Percentiles rank a stretch among this genome's conserved stretches.
These are phyloP conservation scores for Oryza glaberrima DNA, from an alignment of 176 grass and related monocot species.

Conservation along the genomic window DNA sequence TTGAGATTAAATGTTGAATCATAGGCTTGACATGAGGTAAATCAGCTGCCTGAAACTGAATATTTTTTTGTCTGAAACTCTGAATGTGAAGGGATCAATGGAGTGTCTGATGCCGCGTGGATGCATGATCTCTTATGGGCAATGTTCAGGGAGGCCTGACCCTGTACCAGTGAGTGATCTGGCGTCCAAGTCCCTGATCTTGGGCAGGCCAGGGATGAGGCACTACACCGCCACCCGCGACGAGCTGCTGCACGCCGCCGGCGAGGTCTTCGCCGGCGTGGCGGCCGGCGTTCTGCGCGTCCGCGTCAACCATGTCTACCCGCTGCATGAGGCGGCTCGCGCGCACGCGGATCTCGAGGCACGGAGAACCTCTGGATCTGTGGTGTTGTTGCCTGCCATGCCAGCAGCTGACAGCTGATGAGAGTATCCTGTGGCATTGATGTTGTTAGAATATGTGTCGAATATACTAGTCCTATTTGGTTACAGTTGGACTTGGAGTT, in stretches of 20 bases:
- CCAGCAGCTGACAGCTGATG: background rate
- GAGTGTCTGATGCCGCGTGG: constrained; percentile 48
- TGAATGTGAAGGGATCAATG: constrained; percentile 51
- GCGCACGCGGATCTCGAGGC: constrained; percentile 59
- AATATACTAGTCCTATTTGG: no score
- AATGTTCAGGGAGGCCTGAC: constrained; percentile 60
- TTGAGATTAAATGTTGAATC: background rate
- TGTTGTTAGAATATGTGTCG: no score
- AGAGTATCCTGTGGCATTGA: background rate
- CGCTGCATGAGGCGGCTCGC: constrained; percentile 53
- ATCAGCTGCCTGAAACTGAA: background rate
- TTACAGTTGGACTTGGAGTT: no score
- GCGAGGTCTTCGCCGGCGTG: constrained; percentile 50
- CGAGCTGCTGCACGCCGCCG: constrained; percentile 52
- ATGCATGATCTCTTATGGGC: constrained; percentile 67
- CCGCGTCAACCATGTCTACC: constrained; percentile 57
- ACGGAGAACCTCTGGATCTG: constrained; percentile 60
- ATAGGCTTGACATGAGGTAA: background rate
- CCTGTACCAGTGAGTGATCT: constrained; percentile 54
- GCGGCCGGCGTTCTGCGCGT: constrained; percentile 31
- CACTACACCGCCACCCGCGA: constrained; percentile 54
- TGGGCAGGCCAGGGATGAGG: constrained; percentile 60
- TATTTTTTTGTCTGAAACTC: background rate
- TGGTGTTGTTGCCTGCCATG: constrained; percentile 53
- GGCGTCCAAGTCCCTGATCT: constrained; percentile 57